Base-by-base conservation (phyloP, 768 basidiomycete species). In the Mycena vitilis region DNA sequence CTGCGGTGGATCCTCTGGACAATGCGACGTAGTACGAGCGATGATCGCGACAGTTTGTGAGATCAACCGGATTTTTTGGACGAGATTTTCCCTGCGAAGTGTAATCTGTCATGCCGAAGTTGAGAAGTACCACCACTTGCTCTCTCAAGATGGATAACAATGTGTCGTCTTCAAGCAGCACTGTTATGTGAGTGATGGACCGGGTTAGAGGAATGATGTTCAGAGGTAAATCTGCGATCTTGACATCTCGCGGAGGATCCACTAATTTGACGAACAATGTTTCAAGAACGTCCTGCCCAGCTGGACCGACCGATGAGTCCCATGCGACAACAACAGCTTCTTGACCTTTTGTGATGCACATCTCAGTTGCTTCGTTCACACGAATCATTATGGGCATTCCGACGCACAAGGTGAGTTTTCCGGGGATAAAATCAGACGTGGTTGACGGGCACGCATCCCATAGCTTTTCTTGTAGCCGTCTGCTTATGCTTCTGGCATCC, bases 31-130 rank as follows among this genome's bases (percentile, higher is more conserved):
- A 61, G 20, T 61, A 61, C 3, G 47, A 36, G 15, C 48, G 7
- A 34, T 38, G 42, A 9, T 49, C 47, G 5, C 25, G 48, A 23
- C 60, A 49, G 16, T 49, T 23, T 0, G 47, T 40, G 4, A 61
- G 36, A 22, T 61, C 48, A 2, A 61, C 60, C 9, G 23, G 11
- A 40, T 61, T 61, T 2, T 22, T 38, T 11, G n/a, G 1, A 9
- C 60, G n/a, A n/a, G 47, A 49, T 13, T 61, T 61, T 9, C 60
- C 60, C 23, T 61, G 60, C 6, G 60, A 61, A 23, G 44, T 38
- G 13, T 60, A 60, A 15, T 60, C 58, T 4, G 58, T 60, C 58
- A 60, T 60, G 2, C 36, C 34, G 10, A 61, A 61, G 16, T 61
- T 51, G 11, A 52, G 34, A 18, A 61, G 23, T 9, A 23, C 47